phyloP scores from a whole-genome alignment of 768 basidiomycete genomes.

The Grammothele lineata region DNA sequence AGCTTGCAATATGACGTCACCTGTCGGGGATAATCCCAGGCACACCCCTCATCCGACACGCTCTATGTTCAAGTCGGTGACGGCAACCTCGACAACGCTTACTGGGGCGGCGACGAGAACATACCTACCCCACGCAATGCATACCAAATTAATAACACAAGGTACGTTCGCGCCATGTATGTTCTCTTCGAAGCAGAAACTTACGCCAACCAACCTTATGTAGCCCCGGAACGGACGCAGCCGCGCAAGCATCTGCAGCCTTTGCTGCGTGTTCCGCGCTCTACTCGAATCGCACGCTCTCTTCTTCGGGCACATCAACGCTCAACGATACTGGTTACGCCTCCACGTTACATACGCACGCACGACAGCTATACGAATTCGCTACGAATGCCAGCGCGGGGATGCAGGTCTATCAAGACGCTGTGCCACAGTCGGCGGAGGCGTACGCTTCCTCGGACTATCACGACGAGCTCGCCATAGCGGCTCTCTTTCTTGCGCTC shows the following conservation, averaged over 20 bases:
- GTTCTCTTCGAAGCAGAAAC: background rate
- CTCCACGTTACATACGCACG: slow-evolving; percentile 64
- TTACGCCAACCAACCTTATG: background rate
- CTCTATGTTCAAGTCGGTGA: slow-evolving; percentile 77
- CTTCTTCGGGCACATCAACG: slow-evolving; percentile 52
- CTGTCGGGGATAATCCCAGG: slow-evolving; percentile 39
- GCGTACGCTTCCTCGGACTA: slow-evolving; percentile 73
- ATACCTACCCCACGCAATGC: slow-evolving; percentile 75
- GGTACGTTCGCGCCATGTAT: slow-evolving; percentile 24
- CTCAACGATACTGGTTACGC: slow-evolving; percentile 75
- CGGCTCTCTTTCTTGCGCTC: slow-evolving; percentile 72
- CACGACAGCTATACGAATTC: slow-evolving; percentile 68
- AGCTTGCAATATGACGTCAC: slow-evolving; percentile 8
- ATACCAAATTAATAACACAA: slow-evolving; percentile 72
- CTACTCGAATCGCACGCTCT: slow-evolving; percentile 60
- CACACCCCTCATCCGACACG: slow-evolving; percentile 68
- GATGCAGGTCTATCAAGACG: slow-evolving; percentile 60
- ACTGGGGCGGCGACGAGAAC: slow-evolving; percentile 85
- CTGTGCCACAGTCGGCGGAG: slow-evolving; percentile 56
- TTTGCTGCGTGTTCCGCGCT: slow-evolving; percentile 84
- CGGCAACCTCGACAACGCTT: slow-evolving; percentile 66
- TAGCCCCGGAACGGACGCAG: slow-evolving; percentile 86
- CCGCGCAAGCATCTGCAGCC: slow-evolving; percentile 79
- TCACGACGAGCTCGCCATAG: slow-evolving; percentile 69
- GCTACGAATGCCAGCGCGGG: slow-evolving; percentile 65